phyloP scores from a whole-genome alignment of 192 early-diverging fungal species.

The Chytriomyces hyalinus region DNA sequence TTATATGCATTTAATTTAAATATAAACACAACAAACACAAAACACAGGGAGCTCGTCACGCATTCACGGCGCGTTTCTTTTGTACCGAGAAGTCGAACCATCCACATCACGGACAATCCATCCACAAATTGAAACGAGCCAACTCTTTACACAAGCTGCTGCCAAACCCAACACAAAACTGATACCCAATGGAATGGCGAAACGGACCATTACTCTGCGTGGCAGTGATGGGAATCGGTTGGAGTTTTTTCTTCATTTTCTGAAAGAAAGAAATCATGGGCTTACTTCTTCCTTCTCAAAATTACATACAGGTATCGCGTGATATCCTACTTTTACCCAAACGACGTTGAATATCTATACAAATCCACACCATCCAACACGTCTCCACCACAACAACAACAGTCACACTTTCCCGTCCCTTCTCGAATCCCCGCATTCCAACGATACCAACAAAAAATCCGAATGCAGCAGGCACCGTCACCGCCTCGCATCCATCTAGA shows the following conservation, averaged over 20 bases:
- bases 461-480: too few relatives aligned
- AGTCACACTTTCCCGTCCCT: too few relatives aligned
- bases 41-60: too few relatives aligned
- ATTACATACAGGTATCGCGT: constrained; percentile 16
- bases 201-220: background rate
- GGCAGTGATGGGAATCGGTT: constrained; percentile 6
- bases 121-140: background rate
- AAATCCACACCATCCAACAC: background rate
- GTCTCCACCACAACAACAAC: background rate
- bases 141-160: background rate
- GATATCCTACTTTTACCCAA: constrained; percentile 12
- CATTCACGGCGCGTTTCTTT: too few relatives aligned
- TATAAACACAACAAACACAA: too few relatives aligned
- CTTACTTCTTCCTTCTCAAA: too few relatives aligned
- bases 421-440: too few relatives aligned
- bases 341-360: constrained; percentile 3
- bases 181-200: constrained; percentile 1
- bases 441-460: too few relatives aligned
- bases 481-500: too few relatives aligned
- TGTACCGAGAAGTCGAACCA: constrained; percentile 1
- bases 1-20: too few relatives aligned
- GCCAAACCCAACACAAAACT: background rate
- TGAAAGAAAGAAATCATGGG: too few relatives aligned
- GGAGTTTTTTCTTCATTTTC: too few relatives aligned
- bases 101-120: background rate